These are phyloP conservation scores for Priceomyces castillae DNA, from an alignment of 805 yeast genomes.

Conservation along the genomic window DNA sequence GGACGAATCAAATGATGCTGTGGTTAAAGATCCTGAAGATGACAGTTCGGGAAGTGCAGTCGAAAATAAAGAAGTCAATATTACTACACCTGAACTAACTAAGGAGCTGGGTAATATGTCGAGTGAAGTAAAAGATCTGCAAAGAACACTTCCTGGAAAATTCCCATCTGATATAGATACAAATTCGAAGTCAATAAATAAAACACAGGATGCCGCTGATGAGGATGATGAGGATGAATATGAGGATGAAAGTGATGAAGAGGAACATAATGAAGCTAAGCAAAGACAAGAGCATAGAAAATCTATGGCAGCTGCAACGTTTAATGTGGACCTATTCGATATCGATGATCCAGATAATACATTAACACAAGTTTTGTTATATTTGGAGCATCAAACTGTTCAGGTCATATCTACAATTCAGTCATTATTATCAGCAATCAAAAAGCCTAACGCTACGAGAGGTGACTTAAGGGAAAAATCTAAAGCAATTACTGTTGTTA, in stretches of 20 bases:
- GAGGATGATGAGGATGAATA: slow-evolving; percentile 11
- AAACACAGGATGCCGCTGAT: background rate
- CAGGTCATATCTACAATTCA: slow-evolving; percentile 90
- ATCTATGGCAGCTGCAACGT: slow-evolving; percentile 52
- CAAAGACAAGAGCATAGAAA: slow-evolving; percentile 45
- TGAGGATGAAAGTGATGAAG: slow-evolving; percentile 12
- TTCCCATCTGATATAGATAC: too few species aligned
- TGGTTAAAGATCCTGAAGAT: too few species aligned
- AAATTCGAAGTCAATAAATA: background rate
- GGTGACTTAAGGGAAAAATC: slow-evolving; percentile 74
- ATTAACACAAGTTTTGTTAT: slow-evolving; percentile 74
- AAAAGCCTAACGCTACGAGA: slow-evolving; percentile 71
- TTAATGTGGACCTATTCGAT: slow-evolving; percentile 73
- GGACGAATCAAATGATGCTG: too few species aligned
- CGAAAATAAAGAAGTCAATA: too few species aligned
- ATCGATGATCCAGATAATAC: slow-evolving; percentile 87
- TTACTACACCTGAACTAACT: too few species aligned
- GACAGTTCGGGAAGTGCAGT: too few species aligned
- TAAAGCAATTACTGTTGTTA: slow-evolving; percentile 71
- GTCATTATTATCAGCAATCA: slow-evolving; percentile 70
- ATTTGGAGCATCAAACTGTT: slow-evolving; percentile 90
- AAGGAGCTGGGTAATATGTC: too few species aligned
- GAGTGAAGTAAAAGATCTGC: too few species aligned
- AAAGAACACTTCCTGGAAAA: too few species aligned
- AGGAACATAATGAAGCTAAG: slow-evolving; percentile 33